Evolutionary conservation across 2,329 filamentous ascomycete genomes (phyloP), one percentile per base, ranked within the genome.

Genomic region (Aspergillus pseudoglaucus): DNA sequence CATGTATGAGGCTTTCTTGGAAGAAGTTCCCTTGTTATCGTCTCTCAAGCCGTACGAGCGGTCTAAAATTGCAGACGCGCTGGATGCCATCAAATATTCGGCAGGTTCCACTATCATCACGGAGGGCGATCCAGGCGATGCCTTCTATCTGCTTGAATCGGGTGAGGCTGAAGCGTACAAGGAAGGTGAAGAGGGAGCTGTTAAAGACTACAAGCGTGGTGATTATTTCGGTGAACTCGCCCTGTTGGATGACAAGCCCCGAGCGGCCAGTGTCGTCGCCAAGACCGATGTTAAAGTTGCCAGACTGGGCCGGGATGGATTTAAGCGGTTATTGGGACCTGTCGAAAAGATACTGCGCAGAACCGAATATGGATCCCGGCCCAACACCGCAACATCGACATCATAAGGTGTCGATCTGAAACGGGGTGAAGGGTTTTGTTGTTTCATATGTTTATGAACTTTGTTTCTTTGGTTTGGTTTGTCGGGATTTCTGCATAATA

Each of bases 221-320:
- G 93, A 96, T 63, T 98, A 93, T 75, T 98, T 98, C 71, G 93
- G 93, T 53, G 93, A 98, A 72, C 77, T 98, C 52, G 93, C 93
- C 6, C 72, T 98, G 63, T 77, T 97, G 58, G 94, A 97, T 58
- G 91, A 98, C 64, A 88, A 89, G 47, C 93, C 93, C 7, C 84
- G 93, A 63, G 91, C 91, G 33, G 93, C 93, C 44, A 95, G 87
- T 58, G 83, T 98, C 45, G 75, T 94, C 42, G 88, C 88, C 59
- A 79, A 82, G 67, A 87, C 86, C 6, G 88, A 95, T 53, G 87
- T 95, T 65, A 97, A 96, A 74, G 88, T 97, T 44, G 93, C 91
- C 4, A 89, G 85, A 43, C 75, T 98, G 42, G 90, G 90, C 57
- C 95, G 96, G 71, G 88, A 89, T 59, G 93, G 91, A 5, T 98